Evolutionary conservation across 371 early-diverging fungal genomes (phyloP), one percentile per base, ranked within the genome.

Genomic region (Mortierella sp.): DNA sequence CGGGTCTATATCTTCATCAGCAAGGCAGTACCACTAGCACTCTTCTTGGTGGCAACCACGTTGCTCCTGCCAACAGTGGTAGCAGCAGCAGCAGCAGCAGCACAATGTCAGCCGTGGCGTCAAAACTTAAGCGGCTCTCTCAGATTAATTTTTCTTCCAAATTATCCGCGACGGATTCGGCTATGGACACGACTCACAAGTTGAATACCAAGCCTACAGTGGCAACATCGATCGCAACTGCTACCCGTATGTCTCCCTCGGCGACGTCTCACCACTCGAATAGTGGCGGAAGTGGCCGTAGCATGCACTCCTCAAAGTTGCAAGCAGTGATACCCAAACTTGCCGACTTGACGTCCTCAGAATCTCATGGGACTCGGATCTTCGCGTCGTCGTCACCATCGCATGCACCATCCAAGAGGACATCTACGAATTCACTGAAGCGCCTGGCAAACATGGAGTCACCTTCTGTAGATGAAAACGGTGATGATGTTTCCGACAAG

Each of bases 181-280:
- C 45, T 9, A 57, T 39, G 17, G 68, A 67, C 6, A 29, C 65
- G 12, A 6, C 61, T 7, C 7, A 4, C 8, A 74, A 74, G n/a
- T 45, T 74, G 7, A 74, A 74, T 41, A 74, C 76, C 17, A 74
- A 64, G 31, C 76, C 76, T 10, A 74, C 76, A 0, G 76, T 74
- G 17, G 76, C 76, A 10, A 74, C 76, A 19, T 68, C 76, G 10
- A 74, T 57, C 22, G 68, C 76, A 1, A 74, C 76, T 0, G 76
- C 68, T 8, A 68, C 63, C 27, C 55, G 76, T 34, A 68, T 68
- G 13, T 57, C 68, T 0, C 68, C 76, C 9, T 34, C 64, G 10
- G 29, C 40, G 14, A 54, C 71, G 28, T 19, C 63, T 34, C 34
- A 7, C 6, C 64, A 63, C 37, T 63, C 59, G 27, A 39, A 25